Evolutionary conservation across 805 yeast genomes (phyloP).

Genomic region (Yamadazyma scolyti): DNA sequence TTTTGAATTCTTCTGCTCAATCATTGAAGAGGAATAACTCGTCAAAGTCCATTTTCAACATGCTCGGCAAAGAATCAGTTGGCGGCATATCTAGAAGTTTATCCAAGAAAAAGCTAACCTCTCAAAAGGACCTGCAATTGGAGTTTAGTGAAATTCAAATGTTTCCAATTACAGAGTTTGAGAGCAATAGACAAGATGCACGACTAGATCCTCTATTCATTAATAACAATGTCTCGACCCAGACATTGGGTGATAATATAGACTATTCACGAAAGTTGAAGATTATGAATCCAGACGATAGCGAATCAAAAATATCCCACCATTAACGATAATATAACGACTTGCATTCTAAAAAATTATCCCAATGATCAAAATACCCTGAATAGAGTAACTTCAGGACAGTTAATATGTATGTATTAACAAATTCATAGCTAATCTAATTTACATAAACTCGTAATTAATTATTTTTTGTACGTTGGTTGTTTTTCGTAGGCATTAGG

Average conservation of each 20-base stretch:
- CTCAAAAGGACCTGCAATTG: conserved; percentile 5
- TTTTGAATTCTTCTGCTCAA: conserved; percentile 6
- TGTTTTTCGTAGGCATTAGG: conserved; percentile 90
- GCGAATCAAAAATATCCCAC: too few species aligned
- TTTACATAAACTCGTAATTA: too few species aligned
- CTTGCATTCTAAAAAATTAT: too few species aligned
- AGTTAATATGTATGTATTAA: too few species aligned
- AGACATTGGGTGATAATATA: conserved; percentile 29
- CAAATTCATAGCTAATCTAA: too few species aligned
- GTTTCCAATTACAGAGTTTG: conserved; percentile 33
- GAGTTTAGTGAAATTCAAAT: conserved; percentile 18
- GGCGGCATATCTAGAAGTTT: conserved; percentile 23
- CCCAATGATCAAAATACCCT: too few species aligned
- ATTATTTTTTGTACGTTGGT: conserved; percentile 67
- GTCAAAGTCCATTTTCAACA: conserved; percentile 29
- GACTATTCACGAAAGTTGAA: conserved; percentile 31
- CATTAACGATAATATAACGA: too few species aligned
- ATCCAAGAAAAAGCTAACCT: conserved; percentile 25
- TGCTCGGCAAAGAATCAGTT: conserved; percentile 11
- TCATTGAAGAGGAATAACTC: conserved; percentile 31
- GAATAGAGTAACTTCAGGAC: too few species aligned
- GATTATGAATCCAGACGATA: conserved; percentile 9
- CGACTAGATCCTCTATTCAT: conserved; percentile 21
- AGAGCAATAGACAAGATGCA: conserved; percentile 17
- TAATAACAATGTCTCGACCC: conserved; percentile 20